Evolutionary conservation across 2,329 filamentous ascomycete genomes (phyloP).

Genomic region (Achaetomium macrosporum): DNA sequence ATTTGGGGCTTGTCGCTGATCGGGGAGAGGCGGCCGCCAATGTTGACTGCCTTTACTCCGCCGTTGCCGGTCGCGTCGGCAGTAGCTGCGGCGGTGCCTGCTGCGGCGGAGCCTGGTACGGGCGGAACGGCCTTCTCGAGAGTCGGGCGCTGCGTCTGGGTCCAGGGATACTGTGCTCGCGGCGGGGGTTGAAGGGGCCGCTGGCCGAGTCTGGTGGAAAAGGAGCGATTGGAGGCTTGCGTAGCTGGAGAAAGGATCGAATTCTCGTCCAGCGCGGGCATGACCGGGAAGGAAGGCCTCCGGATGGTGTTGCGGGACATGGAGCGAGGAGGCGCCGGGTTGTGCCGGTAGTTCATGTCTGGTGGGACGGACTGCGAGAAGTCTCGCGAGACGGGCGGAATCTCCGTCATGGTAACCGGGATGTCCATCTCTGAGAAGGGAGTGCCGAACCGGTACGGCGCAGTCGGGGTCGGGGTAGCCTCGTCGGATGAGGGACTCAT

Average conservation of each 20-base stretch:
- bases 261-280: constrained; percentile 66
- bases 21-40: constrained; percentile 28
- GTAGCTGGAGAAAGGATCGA: constrained; percentile 27
- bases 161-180: constrained; percentile 52
- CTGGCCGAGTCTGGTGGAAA: constrained; percentile 34
- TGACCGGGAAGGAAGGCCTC: constrained; percentile 61
- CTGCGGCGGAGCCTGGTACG: constrained; percentile 4
- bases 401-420: constrained; percentile 66
- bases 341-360: constrained; percentile 73
- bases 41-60: constrained; percentile 21
- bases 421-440: constrained; percentile 89
- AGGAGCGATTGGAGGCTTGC: constrained; percentile 31
- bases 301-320: constrained; percentile 53
- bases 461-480: constrained; percentile 52
- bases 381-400: constrained; percentile 70
- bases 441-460: constrained; percentile 71
- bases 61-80: constrained; percentile 19
- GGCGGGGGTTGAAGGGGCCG: constrained; percentile 47
- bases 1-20: constrained; percentile 28
- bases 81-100: neutral
- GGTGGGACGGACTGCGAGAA: constrained; percentile 87
- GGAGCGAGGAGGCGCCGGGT: constrained; percentile 37
- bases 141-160: constrained; percentile 39
- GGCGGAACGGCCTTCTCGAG: constrained; percentile 44
- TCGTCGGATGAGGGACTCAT: constrained; percentile 32